Evolutionary conservation across 1,284 basidiomycete genomes (phyloP).

Genomic region (Tilletia indica): DNA sequence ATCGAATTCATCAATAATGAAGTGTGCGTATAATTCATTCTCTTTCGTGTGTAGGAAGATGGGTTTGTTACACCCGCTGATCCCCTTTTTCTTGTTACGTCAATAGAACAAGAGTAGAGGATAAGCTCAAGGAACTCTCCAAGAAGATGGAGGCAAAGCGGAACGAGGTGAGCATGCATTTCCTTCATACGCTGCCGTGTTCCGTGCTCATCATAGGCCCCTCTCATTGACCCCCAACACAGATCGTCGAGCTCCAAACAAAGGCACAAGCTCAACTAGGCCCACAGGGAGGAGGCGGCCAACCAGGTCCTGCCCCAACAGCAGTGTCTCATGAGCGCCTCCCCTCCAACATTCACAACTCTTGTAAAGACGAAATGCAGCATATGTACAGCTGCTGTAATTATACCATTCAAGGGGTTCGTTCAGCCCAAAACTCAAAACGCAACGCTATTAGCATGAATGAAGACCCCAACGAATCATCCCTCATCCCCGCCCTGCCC

Average conservation of each 20-base stretch:
- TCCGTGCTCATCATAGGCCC: neutral
- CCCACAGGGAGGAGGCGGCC: neutral
- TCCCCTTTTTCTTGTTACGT: neutral
- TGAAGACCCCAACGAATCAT: too few relatives aligned
- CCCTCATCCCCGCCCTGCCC: neutral
- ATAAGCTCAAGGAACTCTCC: constrained; percentile 37
- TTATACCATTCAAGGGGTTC: too few relatives aligned
- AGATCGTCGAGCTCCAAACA: constrained; percentile 40
- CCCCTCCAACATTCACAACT: too few relatives aligned
- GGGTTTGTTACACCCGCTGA: too few relatives aligned
- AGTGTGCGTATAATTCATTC: too few relatives aligned
- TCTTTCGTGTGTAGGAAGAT: too few relatives aligned
- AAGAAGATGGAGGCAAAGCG: constrained; percentile 42
- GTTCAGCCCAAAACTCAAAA: too few relatives aligned
- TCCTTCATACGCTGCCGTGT: neutral
- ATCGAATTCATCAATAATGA: constrained; percentile 85
- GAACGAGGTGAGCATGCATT: constrained; percentile 29
- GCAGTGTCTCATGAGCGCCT: neutral
- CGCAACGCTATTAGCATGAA: too few relatives aligned
- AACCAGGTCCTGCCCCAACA: neutral
- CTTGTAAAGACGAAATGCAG: too few relatives aligned
- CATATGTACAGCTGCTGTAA: too few relatives aligned
- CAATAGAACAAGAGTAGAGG: constrained; percentile 35
- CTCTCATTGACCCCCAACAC: neutral
- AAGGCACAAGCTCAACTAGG: constrained; percentile 29